These are phyloP conservation scores for Talaromyces funiculosus DNA, from an alignment of 2,329 filamentous ascomycete genomes.

Conservation along the genomic window DNA sequence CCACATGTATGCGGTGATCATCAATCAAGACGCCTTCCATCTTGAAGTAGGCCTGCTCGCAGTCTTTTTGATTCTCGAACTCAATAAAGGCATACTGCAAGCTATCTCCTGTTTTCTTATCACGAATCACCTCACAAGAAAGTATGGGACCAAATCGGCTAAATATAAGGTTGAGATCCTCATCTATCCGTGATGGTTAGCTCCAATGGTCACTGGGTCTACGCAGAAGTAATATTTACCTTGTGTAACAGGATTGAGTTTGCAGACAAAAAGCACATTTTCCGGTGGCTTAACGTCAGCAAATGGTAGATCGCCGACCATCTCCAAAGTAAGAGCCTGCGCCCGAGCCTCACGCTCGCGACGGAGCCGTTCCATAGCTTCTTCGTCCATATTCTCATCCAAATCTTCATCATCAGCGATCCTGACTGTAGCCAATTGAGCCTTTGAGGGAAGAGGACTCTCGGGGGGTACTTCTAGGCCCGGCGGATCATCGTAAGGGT, in stretches of 20 bases:
- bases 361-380: slow-evolving; percentile 69
- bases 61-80: slow-evolving; percentile 85
- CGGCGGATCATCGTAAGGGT: slow-evolving; percentile 78
- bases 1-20: slow-evolving; percentile 94
- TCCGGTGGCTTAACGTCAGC: slow-evolving; percentile 96
- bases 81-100: slow-evolving; percentile 98
- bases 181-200: slow-evolving; percentile 49
- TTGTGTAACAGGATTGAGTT: slow-evolving; percentile 91
- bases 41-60: slow-evolving; percentile 94
- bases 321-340: slow-evolving; percentile 90
- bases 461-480: slow-evolving; percentile 70
- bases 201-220: background rate
- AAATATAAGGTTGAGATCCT: slow-evolving; percentile 93
- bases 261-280: slow-evolving; percentile 97
- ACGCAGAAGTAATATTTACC: slow-evolving; percentile 31
- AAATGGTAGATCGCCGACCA: slow-evolving; percentile 96
- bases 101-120: slow-evolving; percentile 89
- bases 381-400: slow-evolving; percentile 72
- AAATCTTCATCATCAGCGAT: slow-evolving; percentile 86
- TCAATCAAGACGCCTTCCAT: slow-evolving; percentile 98
- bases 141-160: slow-evolving; percentile 92
- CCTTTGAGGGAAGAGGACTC: slow-evolving; percentile 74
- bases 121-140: slow-evolving; percentile 92
- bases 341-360: slow-evolving; percentile 87
- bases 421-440: slow-evolving; percentile 82